Conservation (phyloP, 2,329 filamentous ascomycete species). For the Xylariaceae sp. region DNA sequence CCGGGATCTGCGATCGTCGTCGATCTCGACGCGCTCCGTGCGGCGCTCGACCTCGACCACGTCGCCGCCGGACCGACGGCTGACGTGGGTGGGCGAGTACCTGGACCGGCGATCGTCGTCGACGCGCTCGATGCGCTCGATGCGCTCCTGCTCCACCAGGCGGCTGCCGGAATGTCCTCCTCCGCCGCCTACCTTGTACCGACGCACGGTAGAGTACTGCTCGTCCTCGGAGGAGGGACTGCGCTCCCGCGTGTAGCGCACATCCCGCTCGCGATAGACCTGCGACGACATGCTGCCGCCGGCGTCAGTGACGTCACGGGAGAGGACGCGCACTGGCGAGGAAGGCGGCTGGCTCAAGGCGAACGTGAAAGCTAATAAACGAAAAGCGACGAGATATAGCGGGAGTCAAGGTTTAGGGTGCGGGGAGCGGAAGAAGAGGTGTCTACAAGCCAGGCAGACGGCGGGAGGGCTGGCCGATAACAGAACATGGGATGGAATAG, state of each 20-base stretch:
- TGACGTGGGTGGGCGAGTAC: slow-evolving; percentile 12
- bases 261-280: slow-evolving; percentile 23
- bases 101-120: slow-evolving; percentile 16
- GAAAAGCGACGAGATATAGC: background rate
- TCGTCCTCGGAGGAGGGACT: slow-evolving; percentile 22
- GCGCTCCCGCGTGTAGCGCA: slow-evolving; percentile 23
- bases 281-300: slow-evolving; percentile 16
- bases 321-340: background rate
- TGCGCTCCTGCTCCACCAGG: slow-evolving; percentile 14
- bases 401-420: background rate
- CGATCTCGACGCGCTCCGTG: slow-evolving; percentile 14
- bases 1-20: slow-evolving; percentile 15
- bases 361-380: background rate
- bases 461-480: slow-evolving; percentile 1
- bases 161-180: slow-evolving; percentile 12
- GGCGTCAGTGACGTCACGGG: slow-evolving; percentile 15
- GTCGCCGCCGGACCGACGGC: slow-evolving; percentile 11
- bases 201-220: slow-evolving; percentile 21
- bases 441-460: too few species aligned
- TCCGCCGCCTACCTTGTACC: slow-evolving; percentile 24
- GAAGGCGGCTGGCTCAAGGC: background rate
- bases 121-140: slow-evolving; percentile 15
- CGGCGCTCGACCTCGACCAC: slow-evolving; percentile 15
- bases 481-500: too few species aligned
- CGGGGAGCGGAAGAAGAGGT: too few species aligned